These are phyloP conservation scores for Setomelanomma holmii DNA, from an alignment of 2,329 filamentous ascomycete species.

Conservation along the genomic window DNA sequence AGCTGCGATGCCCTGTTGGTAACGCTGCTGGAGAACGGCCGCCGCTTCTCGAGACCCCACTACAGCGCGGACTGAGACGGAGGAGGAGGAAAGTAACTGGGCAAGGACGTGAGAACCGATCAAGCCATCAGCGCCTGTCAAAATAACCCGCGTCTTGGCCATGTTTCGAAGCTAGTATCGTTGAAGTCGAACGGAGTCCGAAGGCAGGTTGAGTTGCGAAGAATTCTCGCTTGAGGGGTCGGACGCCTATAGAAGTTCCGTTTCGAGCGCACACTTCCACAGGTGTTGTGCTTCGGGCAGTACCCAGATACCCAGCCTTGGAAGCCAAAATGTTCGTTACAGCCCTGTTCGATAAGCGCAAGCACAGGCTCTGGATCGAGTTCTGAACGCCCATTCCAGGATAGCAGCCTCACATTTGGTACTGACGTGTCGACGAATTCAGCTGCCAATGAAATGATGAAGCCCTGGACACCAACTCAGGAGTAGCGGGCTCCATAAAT, in stretches of 20 bases:
- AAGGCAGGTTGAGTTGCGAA: background rate
- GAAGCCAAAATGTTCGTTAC: slow-evolving; percentile 1
- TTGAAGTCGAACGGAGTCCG: slow-evolving; percentile 2
- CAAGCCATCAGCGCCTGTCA: slow-evolving; percentile 33
- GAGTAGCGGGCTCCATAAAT: background rate
- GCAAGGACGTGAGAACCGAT: slow-evolving; percentile 37
- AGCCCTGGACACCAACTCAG: slow-evolving; percentile 1
- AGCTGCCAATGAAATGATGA: slow-evolving; percentile 2
- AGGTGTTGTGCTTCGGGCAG: slow-evolving; percentile 2
- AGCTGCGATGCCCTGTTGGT: slow-evolving; percentile 12
- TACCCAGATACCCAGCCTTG: background rate
- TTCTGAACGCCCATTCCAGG: background rate
- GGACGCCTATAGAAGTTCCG: slow-evolving; percentile 2
- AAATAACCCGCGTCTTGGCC: slow-evolving; percentile 29
- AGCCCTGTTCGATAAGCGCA: background rate
- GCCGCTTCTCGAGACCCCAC: slow-evolving; percentile 28
- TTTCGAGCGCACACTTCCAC: background rate
- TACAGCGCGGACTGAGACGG: slow-evolving; percentile 33
- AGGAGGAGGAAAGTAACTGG: slow-evolving; percentile 27
- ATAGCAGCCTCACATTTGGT: slow-evolving; percentile 1
- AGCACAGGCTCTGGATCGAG: slow-evolving; percentile 5
- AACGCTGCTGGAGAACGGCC: slow-evolving; percentile 23
- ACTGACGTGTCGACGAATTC: background rate
- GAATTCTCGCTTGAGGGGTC: slow-evolving; percentile 4
- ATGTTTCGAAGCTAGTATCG: slow-evolving; percentile 13